Conservation (phyloP, 345 rosid species). For the Salix purpurea region DNA sequence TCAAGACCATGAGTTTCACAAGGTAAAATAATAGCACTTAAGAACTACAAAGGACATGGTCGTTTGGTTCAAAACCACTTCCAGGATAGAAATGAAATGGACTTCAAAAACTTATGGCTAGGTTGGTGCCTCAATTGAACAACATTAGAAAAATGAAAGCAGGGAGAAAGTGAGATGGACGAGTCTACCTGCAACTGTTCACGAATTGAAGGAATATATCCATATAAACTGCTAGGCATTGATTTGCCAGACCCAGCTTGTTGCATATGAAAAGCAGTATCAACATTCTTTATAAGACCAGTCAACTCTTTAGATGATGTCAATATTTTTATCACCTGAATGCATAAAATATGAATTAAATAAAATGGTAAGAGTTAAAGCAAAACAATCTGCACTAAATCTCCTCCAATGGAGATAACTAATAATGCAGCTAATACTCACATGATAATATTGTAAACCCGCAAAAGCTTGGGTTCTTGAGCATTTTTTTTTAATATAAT, state of each 20-base stretch:
- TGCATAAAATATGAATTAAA: slow-evolving; percentile 12
- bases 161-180: background rate
- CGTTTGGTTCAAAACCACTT: background rate
- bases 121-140: background rate
- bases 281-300: slow-evolving; percentile 59
- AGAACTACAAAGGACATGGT: background rate
- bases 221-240: slow-evolving; percentile 37
- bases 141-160: background rate
- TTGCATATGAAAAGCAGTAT: slow-evolving; percentile 57
- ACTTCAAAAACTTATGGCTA: background rate
- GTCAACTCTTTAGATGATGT: slow-evolving; percentile 73
- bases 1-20: background rate
- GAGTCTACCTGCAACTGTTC: slow-evolving; percentile 71
- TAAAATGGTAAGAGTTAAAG: background rate
- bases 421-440: background rate
- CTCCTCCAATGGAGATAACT: background rate
- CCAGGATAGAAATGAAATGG: background rate
- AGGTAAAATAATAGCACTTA: background rate
- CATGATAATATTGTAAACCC: background rate
- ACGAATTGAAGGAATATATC: slow-evolving; percentile 58
- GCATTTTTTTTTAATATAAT: background rate
- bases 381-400: background rate
- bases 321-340: slow-evolving; percentile 59
- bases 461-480: background rate
- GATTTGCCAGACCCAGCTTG: slow-evolving; percentile 52